Percentiles rank a stretch among this genome's conserved stretches.
Conservation (phyloP, 352 stramenopile genomes). For the Blastocystis sp. region DNA sequence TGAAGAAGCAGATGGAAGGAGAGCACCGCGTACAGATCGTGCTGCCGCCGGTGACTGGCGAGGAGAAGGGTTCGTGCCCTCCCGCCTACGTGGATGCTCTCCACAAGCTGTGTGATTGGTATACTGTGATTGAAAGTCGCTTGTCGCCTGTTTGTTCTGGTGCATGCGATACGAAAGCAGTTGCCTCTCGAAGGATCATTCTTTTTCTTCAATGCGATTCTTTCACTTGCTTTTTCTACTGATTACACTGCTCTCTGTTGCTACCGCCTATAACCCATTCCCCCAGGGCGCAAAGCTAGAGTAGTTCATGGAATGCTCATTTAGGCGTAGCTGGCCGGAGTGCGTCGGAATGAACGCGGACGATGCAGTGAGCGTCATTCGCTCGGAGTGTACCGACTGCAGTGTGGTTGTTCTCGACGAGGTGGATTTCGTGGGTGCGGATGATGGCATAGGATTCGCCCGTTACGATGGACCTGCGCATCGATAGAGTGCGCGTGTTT, state of each 20-base stretch:
- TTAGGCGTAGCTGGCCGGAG: slow-evolving; percentile 46
- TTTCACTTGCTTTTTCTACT: slow-evolving; percentile 26
- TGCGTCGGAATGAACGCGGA: slow-evolving; percentile 43
- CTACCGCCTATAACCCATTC: slow-evolving; percentile 14
- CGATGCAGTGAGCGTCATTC: neutral
- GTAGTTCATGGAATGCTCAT: neutral
- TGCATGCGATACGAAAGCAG: neutral
- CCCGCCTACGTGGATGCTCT: neutral
- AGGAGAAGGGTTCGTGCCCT: neutral
- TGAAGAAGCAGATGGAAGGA: slow-evolving; percentile 14
- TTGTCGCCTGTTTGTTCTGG: slow-evolving; percentile 38
- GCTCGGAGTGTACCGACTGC: slow-evolving; percentile 3
- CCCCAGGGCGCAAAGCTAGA: slow-evolving; percentile 8
- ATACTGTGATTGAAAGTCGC: slow-evolving; percentile 13
- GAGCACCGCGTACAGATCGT: neutral
- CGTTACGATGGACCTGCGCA: slow-evolving; percentile 55
- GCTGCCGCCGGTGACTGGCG: neutral
- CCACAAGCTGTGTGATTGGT: slow-evolving; percentile 9
- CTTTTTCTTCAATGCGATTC: slow-evolving; percentile 10
- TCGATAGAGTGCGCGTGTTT: slow-evolving; percentile 60
- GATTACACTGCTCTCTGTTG: neutral
- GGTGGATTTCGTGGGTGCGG: neutral
- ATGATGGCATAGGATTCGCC: neutral
- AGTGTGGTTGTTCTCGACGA: neutral
- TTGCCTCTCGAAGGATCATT: neutral